phyloP scores from a whole-genome alignment of 768 basidiomycete species.

The Tulasnella sp. region DNA sequence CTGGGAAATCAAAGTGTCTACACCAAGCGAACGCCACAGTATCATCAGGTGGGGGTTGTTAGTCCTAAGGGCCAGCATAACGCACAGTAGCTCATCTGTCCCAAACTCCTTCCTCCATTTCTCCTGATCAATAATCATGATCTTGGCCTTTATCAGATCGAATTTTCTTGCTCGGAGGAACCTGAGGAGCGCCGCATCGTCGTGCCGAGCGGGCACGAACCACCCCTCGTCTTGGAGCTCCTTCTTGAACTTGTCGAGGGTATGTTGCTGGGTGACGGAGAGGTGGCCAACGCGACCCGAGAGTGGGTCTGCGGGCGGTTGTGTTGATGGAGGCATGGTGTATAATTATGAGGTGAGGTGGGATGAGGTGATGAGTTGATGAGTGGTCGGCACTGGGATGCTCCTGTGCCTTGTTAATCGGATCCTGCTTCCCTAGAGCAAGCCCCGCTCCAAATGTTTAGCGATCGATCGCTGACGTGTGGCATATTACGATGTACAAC shows the following conservation, averaged over 20 bases:
- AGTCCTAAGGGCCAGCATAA: constrained; percentile 13
- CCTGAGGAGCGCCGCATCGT: constrained; percentile 57
- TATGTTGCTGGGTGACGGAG: constrained; percentile 39
- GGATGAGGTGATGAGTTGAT: too few relatives aligned
- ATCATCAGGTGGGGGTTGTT: neutral
- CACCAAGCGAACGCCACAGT: neutral
- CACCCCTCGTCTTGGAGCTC: constrained; percentile 49
- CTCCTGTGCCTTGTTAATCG: too few relatives aligned
- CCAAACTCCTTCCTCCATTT: constrained; percentile 83
- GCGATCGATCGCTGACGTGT: too few relatives aligned
- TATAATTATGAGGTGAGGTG: too few relatives aligned
- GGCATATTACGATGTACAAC: too few relatives aligned
- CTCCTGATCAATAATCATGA: constrained; percentile 72
- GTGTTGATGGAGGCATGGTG: constrained; percentile 1
- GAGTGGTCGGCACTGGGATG: too few relatives aligned
- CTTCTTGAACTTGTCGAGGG: constrained; percentile 56
- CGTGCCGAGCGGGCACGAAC: constrained; percentile 55
- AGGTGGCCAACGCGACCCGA: constrained; percentile 78
- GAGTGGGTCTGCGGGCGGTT: constrained; percentile 33
- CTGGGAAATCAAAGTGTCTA: constrained; percentile 79
- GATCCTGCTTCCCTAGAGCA: too few relatives aligned
- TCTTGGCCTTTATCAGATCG: constrained; percentile 67
- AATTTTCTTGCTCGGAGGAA: constrained; percentile 92
- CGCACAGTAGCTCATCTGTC: constrained; percentile 65
- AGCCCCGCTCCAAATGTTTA: too few relatives aligned